Base-by-base conservation (phyloP, 2,329 filamentous ascomycete species). In the Penicillium verrucosum region DNA sequence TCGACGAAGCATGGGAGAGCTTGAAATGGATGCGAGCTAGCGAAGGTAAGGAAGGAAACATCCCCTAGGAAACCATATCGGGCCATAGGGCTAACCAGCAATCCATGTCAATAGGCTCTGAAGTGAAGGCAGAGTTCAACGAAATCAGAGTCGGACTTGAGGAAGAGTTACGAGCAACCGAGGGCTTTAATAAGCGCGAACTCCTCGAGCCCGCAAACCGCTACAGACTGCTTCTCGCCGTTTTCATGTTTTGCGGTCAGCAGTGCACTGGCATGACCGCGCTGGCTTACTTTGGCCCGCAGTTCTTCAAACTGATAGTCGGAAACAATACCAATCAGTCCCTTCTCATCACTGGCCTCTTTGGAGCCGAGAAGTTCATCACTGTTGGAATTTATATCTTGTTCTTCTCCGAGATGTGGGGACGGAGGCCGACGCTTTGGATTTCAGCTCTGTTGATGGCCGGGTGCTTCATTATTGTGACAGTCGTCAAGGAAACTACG, bases 191-290 rank as follows among this genome's bases (percentile, higher is more conserved):
- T 0, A 78, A 75, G 71, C 79, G 72, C 49, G 80, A 82, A 60
- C 65, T 76, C 8, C 70, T 78, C 9, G 71, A 77, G 30, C 78
- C 78, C 0, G 73, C 73, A 11, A 82, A 81, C 60, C 72, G 79
- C 27, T 76, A 75, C 58, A 74, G 80, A 34, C 72, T 82, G 43
- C 66, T 78, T 38, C 66, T 81, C 25, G 75, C 77, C 7, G 70
- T 82, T 43, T 75, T 78, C 32, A 77, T 82, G 23, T 80, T 82
- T 51, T 78, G 80, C 34, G 74, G 75, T 68, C 66, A 71, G 38
- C 80, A 83, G 67, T 70, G 81, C 23, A 82, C 79, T 1, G 80
- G 80, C 45, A 81, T 79, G 58, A 82, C 78, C 0, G 77, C 78
- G 0, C 67, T 82, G 12, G 80, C 68, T 1, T 70, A 70, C 59